Evolutionary conservation across 2,329 filamentous ascomycete species (phyloP), one percentile per base, ranked within the genome.

Genomic region (Nothophaeocryptopus gaeumannii): DNA sequence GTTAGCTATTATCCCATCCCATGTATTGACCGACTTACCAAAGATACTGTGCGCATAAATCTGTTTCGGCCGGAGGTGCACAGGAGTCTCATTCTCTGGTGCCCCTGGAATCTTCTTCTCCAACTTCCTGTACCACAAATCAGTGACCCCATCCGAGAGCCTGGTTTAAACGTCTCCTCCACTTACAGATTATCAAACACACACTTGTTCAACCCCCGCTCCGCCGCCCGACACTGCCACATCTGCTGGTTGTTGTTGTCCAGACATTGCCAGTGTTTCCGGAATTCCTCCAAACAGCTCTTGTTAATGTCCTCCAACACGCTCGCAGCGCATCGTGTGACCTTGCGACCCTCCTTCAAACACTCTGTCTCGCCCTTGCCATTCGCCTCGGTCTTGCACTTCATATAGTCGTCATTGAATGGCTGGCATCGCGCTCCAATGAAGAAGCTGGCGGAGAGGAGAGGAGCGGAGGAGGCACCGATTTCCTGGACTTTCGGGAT

Each of bases 381-480:
- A 56, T 88, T 86, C 65, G 89, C 85, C 75, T 96, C 90, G 62
- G 83, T 88, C 85, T 99, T 99, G 86, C 93, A 99, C 78, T 95
- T 88, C 92, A 99, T 99, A 77, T 87, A 99, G 76, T 99, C 93
- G 78, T 99, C 93, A 74, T 97, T 97, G 80, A 91, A 99, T 50
- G 88, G 79, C 71, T 82, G 86, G 84, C 93, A 99, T 68, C 92
- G 86, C 61, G 90, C 91, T 58, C 93, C 93, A 70, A 99, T 99
- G 73, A 97, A 99, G 81, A 88, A 99, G 45, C 89, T 84, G 30
- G 93, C 93, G 59, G 89, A 95, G 53, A 95, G 78, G 38, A 99
- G 81, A 47, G 93, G 93, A 34, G 91, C 93, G 50, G 92, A 97
- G 67, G 86, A 95, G 67, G 89, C 83, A 67, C 93, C 93, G 61